phyloP scores from a whole-genome alignment of 345 rosid genomes.

The Erodium maritimum region DNA sequence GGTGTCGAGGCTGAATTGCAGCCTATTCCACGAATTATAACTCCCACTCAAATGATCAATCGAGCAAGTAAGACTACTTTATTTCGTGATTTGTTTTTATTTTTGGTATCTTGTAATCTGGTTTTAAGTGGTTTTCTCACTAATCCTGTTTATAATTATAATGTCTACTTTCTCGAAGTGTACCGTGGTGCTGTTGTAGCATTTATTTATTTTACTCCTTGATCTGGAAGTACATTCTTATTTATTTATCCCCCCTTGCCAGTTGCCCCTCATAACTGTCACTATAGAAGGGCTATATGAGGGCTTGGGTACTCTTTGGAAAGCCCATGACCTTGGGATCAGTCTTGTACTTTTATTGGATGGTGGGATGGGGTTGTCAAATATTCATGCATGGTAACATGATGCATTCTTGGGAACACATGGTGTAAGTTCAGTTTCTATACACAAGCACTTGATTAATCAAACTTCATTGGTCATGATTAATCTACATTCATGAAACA shows the following conservation, averaged over 20 bases:
- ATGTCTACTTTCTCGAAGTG: background rate
- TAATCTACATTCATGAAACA: too few species aligned
- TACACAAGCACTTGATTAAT: too few species aligned
- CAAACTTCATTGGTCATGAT: too few species aligned
- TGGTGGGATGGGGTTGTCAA: too few species aligned
- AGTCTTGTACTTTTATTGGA: too few species aligned
- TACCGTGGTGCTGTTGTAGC: background rate
- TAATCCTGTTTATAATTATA: background rate
- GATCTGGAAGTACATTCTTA: background rate
- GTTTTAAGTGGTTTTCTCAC: background rate
- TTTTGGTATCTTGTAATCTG: constrained; percentile 2
- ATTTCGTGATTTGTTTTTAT: constrained; percentile 2
- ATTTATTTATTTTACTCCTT: too few species aligned
- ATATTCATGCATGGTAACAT: too few species aligned
- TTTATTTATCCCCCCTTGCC: background rate
- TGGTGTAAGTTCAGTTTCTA: too few species aligned
- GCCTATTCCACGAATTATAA: constrained; percentile 72
- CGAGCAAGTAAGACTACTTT: constrained; percentile 62
- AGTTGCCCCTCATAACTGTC: too few species aligned
- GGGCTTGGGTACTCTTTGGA: background rate
- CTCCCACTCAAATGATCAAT: constrained; percentile 87
- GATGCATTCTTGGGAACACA: too few species aligned
- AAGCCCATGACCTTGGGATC: too few species aligned
- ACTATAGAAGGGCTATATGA: background rate
- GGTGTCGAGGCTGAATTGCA: constrained; percentile 81